These are phyloP conservation scores for Fraxinus pennsylvanica DNA, from an alignment of 257 asterid genomes.

Conservation along the genomic window DNA sequence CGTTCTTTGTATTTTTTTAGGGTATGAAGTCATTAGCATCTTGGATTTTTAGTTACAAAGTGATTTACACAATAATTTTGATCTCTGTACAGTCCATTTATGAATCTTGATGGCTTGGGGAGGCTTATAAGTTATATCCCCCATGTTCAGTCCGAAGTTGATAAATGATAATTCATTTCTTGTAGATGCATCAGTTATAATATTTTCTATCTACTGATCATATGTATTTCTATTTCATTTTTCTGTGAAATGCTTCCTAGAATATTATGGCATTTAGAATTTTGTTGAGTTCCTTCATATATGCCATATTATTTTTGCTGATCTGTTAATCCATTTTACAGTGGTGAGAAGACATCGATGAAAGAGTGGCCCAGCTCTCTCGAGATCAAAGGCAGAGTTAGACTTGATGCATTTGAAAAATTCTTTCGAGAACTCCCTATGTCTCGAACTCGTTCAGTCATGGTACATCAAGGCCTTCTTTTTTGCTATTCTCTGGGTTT, in stretches of 20 bases:
- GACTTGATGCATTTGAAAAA: slow-evolving; percentile 89
- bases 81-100: too few species aligned
- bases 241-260: not conserved
- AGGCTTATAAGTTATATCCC: not conserved
- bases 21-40: not conserved
- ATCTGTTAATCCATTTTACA: slow-evolving; percentile 37
- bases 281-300: not conserved
- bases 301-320: slow-evolving; percentile 13
- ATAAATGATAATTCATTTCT: not conserved
- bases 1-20: not conserved
- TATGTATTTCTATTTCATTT: not conserved
- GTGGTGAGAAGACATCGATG: slow-evolving; percentile 84
- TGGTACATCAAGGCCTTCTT: slow-evolving; percentile 85
- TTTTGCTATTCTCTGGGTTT: slow-evolving; percentile 39
- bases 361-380: slow-evolving; percentile 83
- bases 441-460: slow-evolving; percentile 99
- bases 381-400: slow-evolving; percentile 94
- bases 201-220: not conserved
- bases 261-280: not conserved
- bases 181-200: not conserved
- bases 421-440: slow-evolving; percentile 86
- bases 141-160: not conserved
- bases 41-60: not conserved
- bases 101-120: not conserved
- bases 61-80: not conserved